A percentile compares a stretch with the other conserved stretches of the same genome.
Conservation (phyloP, 2,329 filamentous ascomycete species). For the Botryotinia convoluta region DNA sequence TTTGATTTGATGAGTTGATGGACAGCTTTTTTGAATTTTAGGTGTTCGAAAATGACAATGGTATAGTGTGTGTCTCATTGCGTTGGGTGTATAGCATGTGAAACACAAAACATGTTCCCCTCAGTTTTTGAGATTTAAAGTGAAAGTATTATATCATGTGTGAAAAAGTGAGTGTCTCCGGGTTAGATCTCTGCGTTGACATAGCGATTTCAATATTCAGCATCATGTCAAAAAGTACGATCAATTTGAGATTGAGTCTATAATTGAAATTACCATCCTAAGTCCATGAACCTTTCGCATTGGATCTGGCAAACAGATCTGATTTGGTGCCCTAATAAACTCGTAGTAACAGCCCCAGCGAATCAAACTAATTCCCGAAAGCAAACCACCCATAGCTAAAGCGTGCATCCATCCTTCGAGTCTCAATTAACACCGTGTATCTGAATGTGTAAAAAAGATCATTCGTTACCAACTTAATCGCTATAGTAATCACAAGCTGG, state of each 20-base stretch:
- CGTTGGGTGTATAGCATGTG: background rate
- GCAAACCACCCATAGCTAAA: too few relatives aligned
- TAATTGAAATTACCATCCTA: background rate
- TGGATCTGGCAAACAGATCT: too few relatives aligned
- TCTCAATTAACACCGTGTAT: too few relatives aligned
- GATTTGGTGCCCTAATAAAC: too few relatives aligned
- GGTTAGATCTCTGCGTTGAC: accelerated
- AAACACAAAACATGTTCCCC: background rate
- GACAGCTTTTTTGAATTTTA: too few relatives aligned
- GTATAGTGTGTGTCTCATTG: background rate
- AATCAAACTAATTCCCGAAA: background rate
- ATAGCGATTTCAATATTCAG: background rate
- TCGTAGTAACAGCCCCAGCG: background rate
- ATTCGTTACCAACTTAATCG: background rate
- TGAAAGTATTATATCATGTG: background rate
- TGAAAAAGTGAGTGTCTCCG: too few relatives aligned
- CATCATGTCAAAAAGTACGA: background rate
- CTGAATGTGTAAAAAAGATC: background rate
- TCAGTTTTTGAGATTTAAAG: too few relatives aligned
- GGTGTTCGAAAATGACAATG: too few relatives aligned
- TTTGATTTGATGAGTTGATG: too few relatives aligned
- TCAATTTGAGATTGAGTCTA: too few relatives aligned
- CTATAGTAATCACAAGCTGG: background rate
- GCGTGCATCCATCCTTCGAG: too few relatives aligned
- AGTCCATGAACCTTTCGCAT: background rate